Percentiles rank a stretch among this genome's conserved stretches.
Conservation (phyloP, 805 yeast species). For the Blastobotrys robertii region DNA sequence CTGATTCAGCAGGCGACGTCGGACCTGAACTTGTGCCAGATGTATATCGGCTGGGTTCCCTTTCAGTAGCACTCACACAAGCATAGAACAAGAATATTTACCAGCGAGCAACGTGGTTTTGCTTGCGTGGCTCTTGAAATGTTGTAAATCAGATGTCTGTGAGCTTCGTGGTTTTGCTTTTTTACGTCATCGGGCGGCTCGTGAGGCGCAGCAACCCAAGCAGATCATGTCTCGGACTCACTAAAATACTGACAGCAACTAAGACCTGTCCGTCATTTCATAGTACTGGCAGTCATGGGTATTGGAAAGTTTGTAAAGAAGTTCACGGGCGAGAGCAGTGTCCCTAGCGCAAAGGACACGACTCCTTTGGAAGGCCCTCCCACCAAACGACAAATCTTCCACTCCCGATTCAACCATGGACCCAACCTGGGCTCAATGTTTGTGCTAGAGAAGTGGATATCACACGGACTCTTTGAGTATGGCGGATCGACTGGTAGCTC, state of each 20-base stretch:
- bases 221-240: background rate
- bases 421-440: slow-evolving; percentile 80
- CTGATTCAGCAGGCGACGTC: slow-evolving; percentile 76
- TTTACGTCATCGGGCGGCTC: background rate
- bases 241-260: background rate
- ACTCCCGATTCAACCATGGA: slow-evolving; percentile 50
- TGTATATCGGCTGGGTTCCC: slow-evolving; percentile 94
- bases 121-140: too few species aligned
- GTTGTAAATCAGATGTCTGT: too few species aligned
- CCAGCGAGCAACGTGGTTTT: too few species aligned
- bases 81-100: background rate
- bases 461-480: slow-evolving; percentile 31
- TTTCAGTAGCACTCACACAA: slow-evolving; percentile 37
- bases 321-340: slow-evolving; percentile 2
- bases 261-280: background rate
- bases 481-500: slow-evolving; percentile 37
- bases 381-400: slow-evolving; percentile 24
- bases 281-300: slow-evolving; percentile 17
- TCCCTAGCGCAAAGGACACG: slow-evolving; percentile 21
- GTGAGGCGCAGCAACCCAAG: background rate
- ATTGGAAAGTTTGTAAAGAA: slow-evolving; percentile 17
- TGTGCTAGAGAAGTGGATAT: slow-evolving; percentile 63
- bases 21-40: slow-evolving; percentile 57
- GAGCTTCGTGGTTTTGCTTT: background rate
- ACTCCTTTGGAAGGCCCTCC: slow-evolving; percentile 26